A percentile compares a stretch with the other conserved stretches of the same genome.
Evolutionary conservation across 495 filamentous ascomycete species (phyloP).

Genomic region (Polyplosphaeria fusca): DNA sequence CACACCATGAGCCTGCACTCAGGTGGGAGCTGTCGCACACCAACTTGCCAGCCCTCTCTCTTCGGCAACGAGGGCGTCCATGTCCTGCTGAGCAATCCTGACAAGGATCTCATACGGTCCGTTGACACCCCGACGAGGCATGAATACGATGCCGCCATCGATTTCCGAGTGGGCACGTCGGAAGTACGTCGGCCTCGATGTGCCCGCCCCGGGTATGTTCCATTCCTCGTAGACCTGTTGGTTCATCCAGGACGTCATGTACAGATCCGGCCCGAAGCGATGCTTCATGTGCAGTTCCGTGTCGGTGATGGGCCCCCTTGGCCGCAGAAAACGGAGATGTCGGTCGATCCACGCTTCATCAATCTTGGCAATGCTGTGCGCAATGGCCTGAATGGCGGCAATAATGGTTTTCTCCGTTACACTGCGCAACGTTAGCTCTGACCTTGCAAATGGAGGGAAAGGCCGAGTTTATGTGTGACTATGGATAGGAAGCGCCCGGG

Average conservation of each 20-base stretch:
- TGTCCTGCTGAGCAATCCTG: constrained; percentile 10
- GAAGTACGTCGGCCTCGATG: background rate
- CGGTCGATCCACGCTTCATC: constrained; percentile 9
- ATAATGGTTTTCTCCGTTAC: constrained; percentile 16
- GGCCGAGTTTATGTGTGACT: too few relatives aligned
- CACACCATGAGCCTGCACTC: too few relatives aligned
- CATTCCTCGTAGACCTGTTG: constrained; percentile 8
- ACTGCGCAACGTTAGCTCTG: background rate
- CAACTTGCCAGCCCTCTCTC: constrained; percentile 12
- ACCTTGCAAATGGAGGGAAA: too few relatives aligned
- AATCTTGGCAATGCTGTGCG: background rate
- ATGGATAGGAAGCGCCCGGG: too few relatives aligned
- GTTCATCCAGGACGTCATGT: constrained; percentile 26
- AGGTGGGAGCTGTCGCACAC: constrained; percentile 1
- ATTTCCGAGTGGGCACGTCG: background rate
- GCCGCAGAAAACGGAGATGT: constrained; percentile 6
- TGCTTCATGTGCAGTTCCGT: constrained; percentile 5
- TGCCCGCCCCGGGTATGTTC: constrained; percentile 20
- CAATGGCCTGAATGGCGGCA: background rate
- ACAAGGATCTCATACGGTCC: constrained; percentile 26
- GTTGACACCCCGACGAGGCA: constrained; percentile 15
- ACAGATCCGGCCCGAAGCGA: constrained; percentile 8
- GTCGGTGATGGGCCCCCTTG: background rate
- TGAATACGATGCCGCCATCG: constrained; percentile 17
- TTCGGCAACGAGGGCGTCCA: constrained; percentile 11